phyloP scores from a whole-genome alignment of 768 basidiomycete species.

The Leccinum imitatum region DNA sequence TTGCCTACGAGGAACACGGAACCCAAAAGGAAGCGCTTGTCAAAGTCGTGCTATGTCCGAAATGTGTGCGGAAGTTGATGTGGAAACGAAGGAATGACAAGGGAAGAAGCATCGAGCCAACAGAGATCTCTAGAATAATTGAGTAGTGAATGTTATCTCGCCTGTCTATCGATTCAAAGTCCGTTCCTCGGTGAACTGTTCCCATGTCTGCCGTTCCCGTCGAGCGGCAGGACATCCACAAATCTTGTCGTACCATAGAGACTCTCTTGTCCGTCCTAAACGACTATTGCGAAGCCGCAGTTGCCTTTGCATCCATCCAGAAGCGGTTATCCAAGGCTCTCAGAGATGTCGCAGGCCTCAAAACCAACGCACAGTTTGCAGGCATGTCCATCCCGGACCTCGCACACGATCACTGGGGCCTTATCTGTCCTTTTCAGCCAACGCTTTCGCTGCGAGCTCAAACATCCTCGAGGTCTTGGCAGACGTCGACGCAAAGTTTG shows the following conservation, averaged over 20 bases:
- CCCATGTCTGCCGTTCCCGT: conserved; percentile 32
- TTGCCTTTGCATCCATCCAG: conserved; percentile 60
- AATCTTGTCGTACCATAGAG: conserved; percentile 76
- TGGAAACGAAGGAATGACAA: conserved; percentile 79
- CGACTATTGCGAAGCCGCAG: conserved; percentile 74
- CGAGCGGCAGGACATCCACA: conserved; percentile 75
- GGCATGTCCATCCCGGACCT: conserved; percentile 42
- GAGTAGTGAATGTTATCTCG: not conserved
- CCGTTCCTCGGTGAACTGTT: conserved; percentile 11
- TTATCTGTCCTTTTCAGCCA: conserved; percentile 42
- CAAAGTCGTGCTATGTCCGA: conserved; percentile 82
- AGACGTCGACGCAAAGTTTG: conserved; percentile 73
- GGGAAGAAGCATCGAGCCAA: not conserved
- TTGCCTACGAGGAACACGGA: conserved; percentile 81
- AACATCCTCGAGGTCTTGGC: conserved; percentile 66
- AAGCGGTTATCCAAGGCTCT: conserved; percentile 75
- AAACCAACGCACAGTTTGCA: conserved; percentile 59
- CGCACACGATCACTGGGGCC: not conserved
- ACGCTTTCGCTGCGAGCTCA: conserved; percentile 64
- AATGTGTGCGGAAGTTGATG: conserved; percentile 81
- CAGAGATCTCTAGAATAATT: not conserved
- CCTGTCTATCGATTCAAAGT: conserved; percentile 20
- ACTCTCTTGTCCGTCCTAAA: conserved; percentile 61
- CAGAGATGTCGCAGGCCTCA: conserved; percentile 60
- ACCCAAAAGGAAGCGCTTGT: conserved; percentile 79